These are phyloP conservation scores for Suillus hirtellus DNA, from an alignment of 768 basidiomycete species.

Conservation along the genomic window DNA sequence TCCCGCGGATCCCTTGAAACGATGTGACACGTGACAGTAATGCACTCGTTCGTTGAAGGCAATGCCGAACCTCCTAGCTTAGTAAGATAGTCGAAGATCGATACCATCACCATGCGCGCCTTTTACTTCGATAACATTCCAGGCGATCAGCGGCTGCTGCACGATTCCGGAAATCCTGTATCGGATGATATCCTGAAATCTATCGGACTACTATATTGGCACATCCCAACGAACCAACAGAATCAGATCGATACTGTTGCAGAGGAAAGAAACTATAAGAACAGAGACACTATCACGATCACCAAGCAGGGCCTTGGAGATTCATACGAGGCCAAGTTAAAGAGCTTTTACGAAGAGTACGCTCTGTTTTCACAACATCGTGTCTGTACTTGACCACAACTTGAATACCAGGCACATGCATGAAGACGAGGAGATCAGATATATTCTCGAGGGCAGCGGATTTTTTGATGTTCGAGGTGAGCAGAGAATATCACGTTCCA, in stretches of 20 bases:
- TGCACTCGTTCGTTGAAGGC: no score
- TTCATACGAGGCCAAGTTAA: slow-evolving; percentile 78
- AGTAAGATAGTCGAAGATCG: no score
- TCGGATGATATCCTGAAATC: slow-evolving; percentile 45
- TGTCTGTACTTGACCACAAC: background rate
- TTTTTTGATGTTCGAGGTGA: slow-evolving; percentile 90
- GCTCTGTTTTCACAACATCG: slow-evolving; percentile 19
- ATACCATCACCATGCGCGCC: slow-evolving; percentile 53
- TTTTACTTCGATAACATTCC: slow-evolving; percentile 75
- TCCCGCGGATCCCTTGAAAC: no score
- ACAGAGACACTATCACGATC: slow-evolving; percentile 77
- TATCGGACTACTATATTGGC: slow-evolving; percentile 69
- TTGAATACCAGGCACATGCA: slow-evolving; percentile 72
- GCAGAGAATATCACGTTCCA: slow-evolving; percentile 19
- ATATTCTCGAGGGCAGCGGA: slow-evolving; percentile 79
- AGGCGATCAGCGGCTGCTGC: slow-evolving; percentile 80
- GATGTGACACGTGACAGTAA: no score
- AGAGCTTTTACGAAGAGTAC: slow-evolving; percentile 82
- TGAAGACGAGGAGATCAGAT: slow-evolving; percentile 95
- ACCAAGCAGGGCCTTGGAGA: slow-evolving; percentile 81
- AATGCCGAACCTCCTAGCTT: no score
- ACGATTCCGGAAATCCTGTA: slow-evolving; percentile 69
- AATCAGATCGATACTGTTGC: slow-evolving; percentile 64
- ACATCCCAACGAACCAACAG: slow-evolving; percentile 55
- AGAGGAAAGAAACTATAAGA: slow-evolving; percentile 73